Evolutionary conservation across 352 stramenopile genomes (phyloP), one percentile per base, ranked within the genome.

Genomic region (Phytophthora niederhauseri): DNA sequence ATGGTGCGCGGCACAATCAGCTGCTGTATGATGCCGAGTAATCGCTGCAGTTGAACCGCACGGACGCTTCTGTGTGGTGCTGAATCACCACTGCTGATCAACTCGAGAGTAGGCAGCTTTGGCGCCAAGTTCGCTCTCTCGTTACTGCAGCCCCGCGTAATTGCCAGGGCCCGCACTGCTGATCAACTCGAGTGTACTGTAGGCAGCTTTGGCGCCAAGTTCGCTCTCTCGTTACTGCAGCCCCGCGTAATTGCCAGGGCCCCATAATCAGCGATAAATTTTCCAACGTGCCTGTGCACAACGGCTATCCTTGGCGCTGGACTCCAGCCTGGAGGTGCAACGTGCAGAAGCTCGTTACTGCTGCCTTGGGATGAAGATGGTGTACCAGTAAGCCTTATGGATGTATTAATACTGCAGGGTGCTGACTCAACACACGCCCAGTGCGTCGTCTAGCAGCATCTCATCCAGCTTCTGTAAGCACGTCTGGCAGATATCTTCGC

Each of bases 371-470:
- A 43, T 43, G 12, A 43, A 15, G 36, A 43, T 34, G 12, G 30
- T 34, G 30, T 12, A 43, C 14, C 11, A 4, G 36, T n/a, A n/a
- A n/a, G n/a, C n/a, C n/a, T n/a, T n/a, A n/a, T n/a, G n/a, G n/a
- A n/a, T n/a, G n/a, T n/a, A n/a, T n/a, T n/a, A n/a, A n/a, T n/a
- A n/a, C n/a, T n/a, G n/a, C n/a, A n/a, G n/a, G n/a, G n/a, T n/a
- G n/a, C n/a, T n/a, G n/a, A n/a, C n/a, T 26, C 22, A 74, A 14
- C 43, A 72, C 9, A 68, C 69, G 17, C 65, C 61, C 20, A 72
- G n/a, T 1, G 66, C 56, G 22, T 77, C 70, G 43, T 77, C 52
- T 31, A 77, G 48, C 15, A 77, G 43, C 6, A 57, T 24, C 11
- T 72, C 38, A 43, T 77, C 70, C 36, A 77, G 20, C 34, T 54